A percentile compares a stretch with the other conserved stretches of the same genome.
These are phyloP conservation scores for Rhizoctonia solani DNA, from an alignment of 1,284 basidiomycete genomes.

Conservation along the genomic window DNA sequence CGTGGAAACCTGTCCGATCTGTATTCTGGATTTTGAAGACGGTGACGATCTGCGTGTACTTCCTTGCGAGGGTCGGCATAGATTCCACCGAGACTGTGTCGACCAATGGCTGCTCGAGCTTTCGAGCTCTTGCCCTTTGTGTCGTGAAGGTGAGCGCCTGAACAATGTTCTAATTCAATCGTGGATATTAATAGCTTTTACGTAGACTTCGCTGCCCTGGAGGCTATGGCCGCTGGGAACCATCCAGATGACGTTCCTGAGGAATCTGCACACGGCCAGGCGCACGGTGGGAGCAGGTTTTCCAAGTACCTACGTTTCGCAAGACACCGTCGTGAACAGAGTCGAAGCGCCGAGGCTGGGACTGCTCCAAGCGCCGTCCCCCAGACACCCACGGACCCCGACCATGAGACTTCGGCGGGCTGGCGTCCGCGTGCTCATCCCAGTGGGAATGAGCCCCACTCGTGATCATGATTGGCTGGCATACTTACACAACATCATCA, in stretches of 20 bases:
- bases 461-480: not conserved
- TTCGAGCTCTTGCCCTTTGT: constrained; percentile 89
- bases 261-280: constrained; percentile 42
- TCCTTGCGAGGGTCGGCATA: constrained; percentile 86
- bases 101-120: constrained; percentile 87
- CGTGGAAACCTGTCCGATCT: constrained; percentile 89
- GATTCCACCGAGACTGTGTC: constrained; percentile 82
- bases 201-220: constrained; percentile 56
- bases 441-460: not conserved
- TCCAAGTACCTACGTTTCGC: constrained; percentile 71
- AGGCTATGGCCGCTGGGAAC: constrained; percentile 52
- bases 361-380: not conserved
- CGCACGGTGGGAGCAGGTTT: constrained; percentile 53
- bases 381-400: constrained; percentile 6
- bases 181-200: constrained; percentile 30
- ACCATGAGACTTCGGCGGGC: constrained; percentile 9
- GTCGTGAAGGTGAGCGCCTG: constrained; percentile 71
- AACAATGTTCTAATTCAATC: not conserved
- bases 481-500: not conserved
- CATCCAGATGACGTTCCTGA: constrained; percentile 42
- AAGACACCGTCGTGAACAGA: constrained; percentile 45
- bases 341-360: not conserved
- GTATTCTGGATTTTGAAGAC: constrained; percentile 89
- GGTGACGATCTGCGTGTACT: constrained; percentile 87
- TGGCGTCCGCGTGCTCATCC: constrained; percentile 23